Percentiles rank a stretch among this genome's conserved stretches.
These are phyloP conservation scores for Rhodotorula sphaerocarpa DNA, from an alignment of 768 basidiomycete species.

Conservation along the genomic window DNA sequence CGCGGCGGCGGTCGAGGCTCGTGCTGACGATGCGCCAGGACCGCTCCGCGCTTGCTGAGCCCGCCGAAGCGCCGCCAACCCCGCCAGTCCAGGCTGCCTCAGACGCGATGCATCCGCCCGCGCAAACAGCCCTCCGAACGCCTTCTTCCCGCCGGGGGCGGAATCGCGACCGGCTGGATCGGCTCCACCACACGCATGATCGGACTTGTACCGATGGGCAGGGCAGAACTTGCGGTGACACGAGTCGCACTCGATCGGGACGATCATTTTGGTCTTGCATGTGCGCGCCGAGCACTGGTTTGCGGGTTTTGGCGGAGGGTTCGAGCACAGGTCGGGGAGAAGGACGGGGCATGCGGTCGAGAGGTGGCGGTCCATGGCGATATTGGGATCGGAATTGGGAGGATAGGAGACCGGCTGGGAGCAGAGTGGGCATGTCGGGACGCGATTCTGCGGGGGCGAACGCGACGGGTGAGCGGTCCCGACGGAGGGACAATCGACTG, in stretches of 20 bases:
- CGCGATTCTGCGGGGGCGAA: slow-evolving; percentile 17
- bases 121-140: not conserved
- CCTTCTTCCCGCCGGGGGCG: not conserved
- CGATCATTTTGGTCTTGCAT: slow-evolving; percentile 33
- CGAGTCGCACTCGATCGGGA: slow-evolving; percentile 20
- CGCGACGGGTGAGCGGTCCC: not conserved
- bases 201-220: slow-evolving; percentile 19
- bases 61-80: slow-evolving; percentile 21
- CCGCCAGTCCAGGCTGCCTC: slow-evolving; percentile 1
- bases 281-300: slow-evolving; percentile 19
- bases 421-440: slow-evolving; percentile 36
- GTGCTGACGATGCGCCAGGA: not conserved
- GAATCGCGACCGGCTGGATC: not conserved
- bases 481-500: too few species aligned
- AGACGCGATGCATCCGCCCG: too few species aligned
- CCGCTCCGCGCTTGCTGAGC: slow-evolving; percentile 14
- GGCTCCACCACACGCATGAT: slow-evolving; percentile 23
- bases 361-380: slow-evolving; percentile 34
- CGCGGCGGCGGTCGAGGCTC: not conserved
- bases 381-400: slow-evolving; percentile 21
- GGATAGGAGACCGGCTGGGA: slow-evolving; percentile 19
- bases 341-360: slow-evolving; percentile 16
- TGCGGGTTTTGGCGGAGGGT: not conserved
- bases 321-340: slow-evolving; percentile 16
- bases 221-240: slow-evolving; percentile 23